Evolutionary conservation across 2,329 filamentous ascomycete species (phyloP).

Genomic region (Colletotrichum liriopes): DNA sequence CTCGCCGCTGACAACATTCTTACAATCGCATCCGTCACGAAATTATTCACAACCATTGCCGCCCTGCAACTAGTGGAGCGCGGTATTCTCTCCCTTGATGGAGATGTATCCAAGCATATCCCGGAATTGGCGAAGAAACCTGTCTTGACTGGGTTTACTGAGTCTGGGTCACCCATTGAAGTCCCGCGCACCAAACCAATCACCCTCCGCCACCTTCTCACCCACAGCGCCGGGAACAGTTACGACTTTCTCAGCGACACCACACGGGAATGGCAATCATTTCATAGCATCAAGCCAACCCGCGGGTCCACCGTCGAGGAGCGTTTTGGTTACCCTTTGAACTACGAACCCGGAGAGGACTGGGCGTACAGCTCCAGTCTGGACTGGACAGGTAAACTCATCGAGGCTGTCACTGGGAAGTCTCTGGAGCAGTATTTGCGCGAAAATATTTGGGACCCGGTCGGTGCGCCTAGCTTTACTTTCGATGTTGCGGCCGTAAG

Average conservation of each 20-base stretch:
- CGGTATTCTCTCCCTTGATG: slow-evolving; percentile 62
- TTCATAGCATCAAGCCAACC: slow-evolving; percentile 45
- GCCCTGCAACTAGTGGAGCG: slow-evolving; percentile 70
- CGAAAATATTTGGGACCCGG: slow-evolving; percentile 56
- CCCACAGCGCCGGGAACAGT: slow-evolving; percentile 64
- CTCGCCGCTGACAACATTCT: slow-evolving; percentile 56
- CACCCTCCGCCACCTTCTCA: slow-evolving; percentile 66
- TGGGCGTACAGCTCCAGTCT: slow-evolving; percentile 67
- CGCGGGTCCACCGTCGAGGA: slow-evolving; percentile 58
- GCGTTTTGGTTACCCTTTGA: slow-evolving; percentile 60
- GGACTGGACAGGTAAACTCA: slow-evolving; percentile 68
- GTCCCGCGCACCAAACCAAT: slow-evolving; percentile 55
- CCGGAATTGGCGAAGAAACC: slow-evolving; percentile 65
- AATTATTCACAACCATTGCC: slow-evolving; percentile 67
- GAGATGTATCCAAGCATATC: slow-evolving; percentile 60
- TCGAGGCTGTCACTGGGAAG: slow-evolving; percentile 62
- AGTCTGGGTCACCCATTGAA: slow-evolving; percentile 56
- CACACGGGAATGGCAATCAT: slow-evolving; percentile 48
- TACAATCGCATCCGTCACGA: slow-evolving; percentile 57
- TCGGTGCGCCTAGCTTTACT: slow-evolving; percentile 38
- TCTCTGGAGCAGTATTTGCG: slow-evolving; percentile 62
- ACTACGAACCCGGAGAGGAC: slow-evolving; percentile 64
- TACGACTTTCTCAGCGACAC: slow-evolving; percentile 60
- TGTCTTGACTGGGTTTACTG: slow-evolving; percentile 63
- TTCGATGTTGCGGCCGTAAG: slow-evolving; percentile 18